Percentiles rank a stretch among this genome's conserved stretches.
Conservation (phyloP, 768 basidiomycete genomes). For the Tulasnella sp. region DNA sequence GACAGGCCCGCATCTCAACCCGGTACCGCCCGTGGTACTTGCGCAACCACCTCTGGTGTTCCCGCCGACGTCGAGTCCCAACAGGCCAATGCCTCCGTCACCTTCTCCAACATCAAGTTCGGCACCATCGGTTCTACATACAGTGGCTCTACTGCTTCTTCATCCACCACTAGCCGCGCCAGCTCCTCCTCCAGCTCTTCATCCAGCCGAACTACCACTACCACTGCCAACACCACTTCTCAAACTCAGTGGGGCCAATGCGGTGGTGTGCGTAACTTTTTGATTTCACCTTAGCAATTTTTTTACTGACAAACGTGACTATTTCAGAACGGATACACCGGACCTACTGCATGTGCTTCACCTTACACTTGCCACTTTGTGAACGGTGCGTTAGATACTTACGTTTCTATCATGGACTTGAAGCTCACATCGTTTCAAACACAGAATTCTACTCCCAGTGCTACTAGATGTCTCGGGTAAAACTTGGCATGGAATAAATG, state of each 20-base stretch:
- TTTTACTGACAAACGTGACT: background rate
- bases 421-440: no score
- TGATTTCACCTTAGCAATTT: background rate
- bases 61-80: conserved; percentile 14
- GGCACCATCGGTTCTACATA: conserved; percentile 12
- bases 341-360: conserved; percentile 9
- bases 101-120: conserved; percentile 18
- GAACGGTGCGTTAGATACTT: no score
- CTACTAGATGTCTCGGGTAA: no score
- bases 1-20: background rate
- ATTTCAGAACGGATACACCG: background rate
- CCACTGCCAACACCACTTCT: background rate
- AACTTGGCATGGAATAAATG: no score
- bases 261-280: background rate
- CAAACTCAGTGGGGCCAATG: conserved; percentile 15
- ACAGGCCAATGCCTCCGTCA: conserved; percentile 9
- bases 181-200: conserved; percentile 2
- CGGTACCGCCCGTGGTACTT: conserved; percentile 13
- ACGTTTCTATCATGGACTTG: no score
- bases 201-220: background rate
- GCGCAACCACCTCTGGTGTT: conserved; percentile 14
- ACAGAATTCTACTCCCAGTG: no score
- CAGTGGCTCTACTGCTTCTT: background rate
- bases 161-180: background rate
- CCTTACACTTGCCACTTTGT: background rate